Conservation (phyloP, 495 filamentous ascomycete genomes). For the Penicillium crystallinum region DNA sequence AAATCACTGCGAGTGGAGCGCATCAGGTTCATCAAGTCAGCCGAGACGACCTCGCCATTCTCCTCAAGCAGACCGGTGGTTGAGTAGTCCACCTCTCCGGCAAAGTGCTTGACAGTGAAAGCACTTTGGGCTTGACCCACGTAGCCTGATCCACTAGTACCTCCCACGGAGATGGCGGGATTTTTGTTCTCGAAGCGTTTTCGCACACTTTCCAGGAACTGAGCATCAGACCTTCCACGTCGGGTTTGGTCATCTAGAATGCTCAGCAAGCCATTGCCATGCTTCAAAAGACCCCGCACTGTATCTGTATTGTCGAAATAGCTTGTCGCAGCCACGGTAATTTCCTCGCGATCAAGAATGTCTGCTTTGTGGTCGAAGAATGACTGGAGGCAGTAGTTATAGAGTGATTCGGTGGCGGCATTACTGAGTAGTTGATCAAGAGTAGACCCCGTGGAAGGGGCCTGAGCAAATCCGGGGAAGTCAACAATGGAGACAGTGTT, state of each 20-base stretch:
- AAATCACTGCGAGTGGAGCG: conserved; percentile 82
- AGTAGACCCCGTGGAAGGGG: conserved; percentile 71
- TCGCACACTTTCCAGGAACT: conserved; percentile 81
- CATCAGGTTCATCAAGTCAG: conserved; percentile 93
- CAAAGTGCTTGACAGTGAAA: conserved; percentile 92
- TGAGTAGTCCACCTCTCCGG: conserved; percentile 94
- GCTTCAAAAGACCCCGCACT: conserved; percentile 82
- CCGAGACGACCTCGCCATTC: conserved; percentile 92
- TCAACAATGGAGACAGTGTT: conserved; percentile 95
- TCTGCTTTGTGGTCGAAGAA: conserved; percentile 95
- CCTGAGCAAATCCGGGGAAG: conserved; percentile 90
- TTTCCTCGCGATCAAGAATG: conserved; percentile 86
- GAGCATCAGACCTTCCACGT: conserved; percentile 79
- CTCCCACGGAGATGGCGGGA: conserved; percentile 73
- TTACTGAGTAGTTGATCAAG: conserved; percentile 95
- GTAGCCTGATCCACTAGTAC: conserved; percentile 70
- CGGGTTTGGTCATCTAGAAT: conserved; percentile 94
- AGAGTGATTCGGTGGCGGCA: conserved; percentile 82
- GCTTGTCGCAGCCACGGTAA: conserved; percentile 80
- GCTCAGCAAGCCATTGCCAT: conserved; percentile 84
- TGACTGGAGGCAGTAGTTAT: conserved; percentile 87
- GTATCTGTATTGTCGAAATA: conserved; percentile 98
- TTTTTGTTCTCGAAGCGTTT: conserved; percentile 95
- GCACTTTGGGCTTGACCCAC: conserved; percentile 65
- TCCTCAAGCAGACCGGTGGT: conserved; percentile 81